Base-by-base conservation (phyloP, 225 moss, liverwort and hornwort genomes). In the Bryum argenteum region DNA sequence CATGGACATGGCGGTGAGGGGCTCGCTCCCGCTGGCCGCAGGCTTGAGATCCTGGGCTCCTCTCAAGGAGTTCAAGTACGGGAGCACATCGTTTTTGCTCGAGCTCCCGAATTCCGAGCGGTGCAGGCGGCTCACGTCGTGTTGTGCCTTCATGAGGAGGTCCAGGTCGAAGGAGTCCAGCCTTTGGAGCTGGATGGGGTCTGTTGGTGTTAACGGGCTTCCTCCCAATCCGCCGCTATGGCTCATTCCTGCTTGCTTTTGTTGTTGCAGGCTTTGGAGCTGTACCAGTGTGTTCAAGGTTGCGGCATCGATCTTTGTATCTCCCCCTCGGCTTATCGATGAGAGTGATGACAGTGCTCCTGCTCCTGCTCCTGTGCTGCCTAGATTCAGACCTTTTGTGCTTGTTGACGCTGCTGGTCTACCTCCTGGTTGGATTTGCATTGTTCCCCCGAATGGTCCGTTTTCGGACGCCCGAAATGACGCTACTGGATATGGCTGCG, bases 351-450 rank as follows among this genome's bases (percentile, higher is more conserved):
- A 22, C 37, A 79, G 72, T 15, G 74, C 68, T 47, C 60, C 53
- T 28, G 71, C 81, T 24, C 77, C 28, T 28, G 28, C 5, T 28
- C 3, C 5, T 33, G 33, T 33, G 33, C 7, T 54, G 44, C 86
- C 83, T 15, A 88, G 72, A 63, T 67, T 93, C 4, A 83, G 48
- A 41, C 83, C 87, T 81, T 91, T 98, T 45, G 82, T 59, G 68
- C 79, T 82, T 39, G 89, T 83, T 41, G 90, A 67, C 12, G 86
- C 88, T 50, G 83, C 75, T 13, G 88, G 88, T 11, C 94, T 83
- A 12, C 97, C 94, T 56, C 97, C 97, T 2, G 97, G 97, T 83
- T 94, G 97, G 41, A 98, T 87, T 77, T 91, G 94, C 97, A 98
- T 98, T 10, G 89, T 88, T 39, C 97, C 97, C 23, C 84, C 92